Conservation (phyloP, 148 eudicot genomes). For the Persicaria maculosa region DNA sequence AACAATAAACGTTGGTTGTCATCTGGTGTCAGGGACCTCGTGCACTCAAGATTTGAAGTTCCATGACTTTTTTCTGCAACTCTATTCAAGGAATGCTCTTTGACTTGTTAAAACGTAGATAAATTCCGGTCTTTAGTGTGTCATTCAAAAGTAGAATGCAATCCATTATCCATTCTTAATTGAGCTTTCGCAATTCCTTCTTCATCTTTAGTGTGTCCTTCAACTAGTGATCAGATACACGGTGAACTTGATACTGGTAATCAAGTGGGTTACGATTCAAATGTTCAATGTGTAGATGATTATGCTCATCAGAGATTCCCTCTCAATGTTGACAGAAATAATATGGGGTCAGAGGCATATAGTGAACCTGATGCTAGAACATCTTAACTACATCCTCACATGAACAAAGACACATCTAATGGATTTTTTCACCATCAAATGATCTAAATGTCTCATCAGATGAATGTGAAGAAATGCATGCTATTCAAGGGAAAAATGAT, state of each 20-base stretch:
- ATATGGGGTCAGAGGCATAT: conserved; percentile 38
- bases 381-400: conserved; percentile 28
- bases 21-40: conserved; percentile 12
- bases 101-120: conserved; percentile 26
- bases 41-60: conserved; percentile 23
- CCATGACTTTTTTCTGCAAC: conserved; percentile 17
- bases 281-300: conserved; percentile 33
- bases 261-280: conserved; percentile 26
- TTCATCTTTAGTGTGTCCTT: too few species aligned
- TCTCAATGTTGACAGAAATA: conserved; percentile 26
- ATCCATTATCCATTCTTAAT: too few species aligned
- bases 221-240: conserved; percentile 28
- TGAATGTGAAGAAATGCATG: conserved; percentile 38
- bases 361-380: conserved; percentile 60
- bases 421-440: conserved; percentile 31
- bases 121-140: conserved; percentile 18
- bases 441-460: conserved; percentile 31
- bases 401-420: conserved; percentile 25
- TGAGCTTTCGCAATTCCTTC: too few species aligned
- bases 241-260: conserved; percentile 29
- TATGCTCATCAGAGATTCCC: conserved; percentile 27
- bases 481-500: conserved; percentile 19
- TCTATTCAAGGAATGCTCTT: conserved; percentile 27
- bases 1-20: conserved; percentile 17
- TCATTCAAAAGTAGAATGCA: too few species aligned